Percentiles rank a stretch among this genome's conserved stretches.
These are phyloP conservation scores for Solanum rostratum DNA, from an alignment of 257 asterid species.

Conservation along the genomic window DNA sequence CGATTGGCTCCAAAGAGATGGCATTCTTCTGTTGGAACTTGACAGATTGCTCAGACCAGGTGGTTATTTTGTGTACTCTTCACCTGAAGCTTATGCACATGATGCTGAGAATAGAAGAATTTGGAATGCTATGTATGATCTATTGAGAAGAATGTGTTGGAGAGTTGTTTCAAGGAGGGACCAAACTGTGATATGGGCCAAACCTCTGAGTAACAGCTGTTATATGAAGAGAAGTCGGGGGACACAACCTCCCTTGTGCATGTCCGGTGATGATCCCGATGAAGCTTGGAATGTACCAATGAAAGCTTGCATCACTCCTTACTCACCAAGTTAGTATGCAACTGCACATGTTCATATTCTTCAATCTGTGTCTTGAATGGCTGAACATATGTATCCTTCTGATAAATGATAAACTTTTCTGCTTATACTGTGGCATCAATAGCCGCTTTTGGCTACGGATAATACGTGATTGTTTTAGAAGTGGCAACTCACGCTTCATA, in stretches of 20 bases:
- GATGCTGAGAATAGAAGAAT: slow-evolving; percentile 72
- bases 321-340: slow-evolving; percentile 51
- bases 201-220: slow-evolving; percentile 74
- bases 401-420: background rate
- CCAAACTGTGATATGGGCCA: slow-evolving; percentile 92
- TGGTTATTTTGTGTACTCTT: slow-evolving; percentile 83
- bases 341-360: background rate
- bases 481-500: background rate
- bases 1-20: slow-evolving; percentile 97
- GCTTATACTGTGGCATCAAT: background rate
- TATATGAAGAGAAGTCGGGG: slow-evolving; percentile 53
- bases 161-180: slow-evolving; percentile 65
- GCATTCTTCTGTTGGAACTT: slow-evolving; percentile 73
- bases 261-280: slow-evolving; percentile 74
- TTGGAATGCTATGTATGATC: slow-evolving; percentile 69
- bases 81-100: slow-evolving; percentile 91
- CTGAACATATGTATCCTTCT: background rate
- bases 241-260: slow-evolving; percentile 57
- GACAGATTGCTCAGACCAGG: slow-evolving; percentile 94
- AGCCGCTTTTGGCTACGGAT: background rate
- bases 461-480: background rate
- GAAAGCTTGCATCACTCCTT: slow-evolving; percentile 87
- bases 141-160: slow-evolving; percentile 87
- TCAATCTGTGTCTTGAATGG: background rate
- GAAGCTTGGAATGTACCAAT: slow-evolving; percentile 68